Conservation (phyloP, 2,329 filamentous ascomycete species). For the Lasiodiplodia sp. region DNA sequence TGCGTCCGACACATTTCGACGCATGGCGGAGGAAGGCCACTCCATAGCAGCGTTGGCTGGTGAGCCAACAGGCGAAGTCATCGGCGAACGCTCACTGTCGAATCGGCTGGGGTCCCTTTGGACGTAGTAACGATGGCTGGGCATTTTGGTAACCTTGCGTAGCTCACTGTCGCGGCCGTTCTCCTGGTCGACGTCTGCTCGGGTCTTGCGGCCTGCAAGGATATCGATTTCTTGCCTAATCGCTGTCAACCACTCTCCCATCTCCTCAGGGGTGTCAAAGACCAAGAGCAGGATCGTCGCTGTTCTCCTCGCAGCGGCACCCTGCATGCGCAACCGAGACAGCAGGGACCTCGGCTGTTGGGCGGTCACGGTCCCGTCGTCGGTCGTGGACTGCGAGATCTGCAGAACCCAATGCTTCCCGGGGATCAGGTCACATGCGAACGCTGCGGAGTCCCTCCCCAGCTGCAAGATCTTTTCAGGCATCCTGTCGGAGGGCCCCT, state of each 20-base stretch:
- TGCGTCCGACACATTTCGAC: constrained; percentile 40
- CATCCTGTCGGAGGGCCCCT: constrained; percentile 72
- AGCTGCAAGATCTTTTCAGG: constrained; percentile 78
- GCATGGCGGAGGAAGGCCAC: constrained; percentile 41
- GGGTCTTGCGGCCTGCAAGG: constrained; percentile 68
- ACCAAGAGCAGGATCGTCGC: constrained; percentile 74
- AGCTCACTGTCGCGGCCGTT: constrained; percentile 33
- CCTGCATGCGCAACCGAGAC: constrained; percentile 68
- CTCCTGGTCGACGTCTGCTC: constrained; percentile 41
- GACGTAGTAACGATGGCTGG: constrained; percentile 48
- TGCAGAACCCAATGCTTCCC: constrained; percentile 83
- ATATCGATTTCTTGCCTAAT: constrained; percentile 74
- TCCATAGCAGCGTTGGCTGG: constrained; percentile 42
- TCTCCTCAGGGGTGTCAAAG: constrained; percentile 74
- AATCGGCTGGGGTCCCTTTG: constrained; percentile 44
- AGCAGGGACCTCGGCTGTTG: constrained; percentile 68
- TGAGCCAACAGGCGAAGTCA: constrained; percentile 41
- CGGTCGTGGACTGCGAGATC: constrained; percentile 70
- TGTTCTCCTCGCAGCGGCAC: constrained; percentile 60
- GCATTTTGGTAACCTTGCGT: constrained; percentile 36
- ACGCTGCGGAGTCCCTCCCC: constrained; percentile 77
- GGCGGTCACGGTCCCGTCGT: constrained; percentile 59
- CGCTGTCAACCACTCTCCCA: constrained; percentile 76
- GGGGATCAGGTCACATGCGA: constrained; percentile 80
- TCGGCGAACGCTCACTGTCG: constrained; percentile 35